Conservation (phyloP, 2,329 filamentous ascomycete genomes). For the Xylaria sp. region DNA sequence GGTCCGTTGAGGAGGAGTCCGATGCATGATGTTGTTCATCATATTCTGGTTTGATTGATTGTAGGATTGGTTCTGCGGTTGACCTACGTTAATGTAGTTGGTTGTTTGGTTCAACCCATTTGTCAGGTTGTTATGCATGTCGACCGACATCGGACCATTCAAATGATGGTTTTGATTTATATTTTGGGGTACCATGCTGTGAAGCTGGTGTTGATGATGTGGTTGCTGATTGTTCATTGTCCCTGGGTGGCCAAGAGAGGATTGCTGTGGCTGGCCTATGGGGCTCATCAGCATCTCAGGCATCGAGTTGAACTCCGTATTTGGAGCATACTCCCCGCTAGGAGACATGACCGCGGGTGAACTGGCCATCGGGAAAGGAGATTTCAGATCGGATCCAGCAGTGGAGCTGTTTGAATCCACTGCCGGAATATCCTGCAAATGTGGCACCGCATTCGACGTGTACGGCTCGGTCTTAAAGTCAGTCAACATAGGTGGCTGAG, state of each 20-base stretch:
- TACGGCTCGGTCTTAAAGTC: constrained; percentile 58
- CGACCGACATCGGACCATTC: constrained; percentile 49
- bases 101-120: constrained; percentile 47
- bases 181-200: constrained; percentile 44
- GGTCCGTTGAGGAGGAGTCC: constrained; percentile 51
- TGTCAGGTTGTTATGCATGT: constrained; percentile 46
- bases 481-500: constrained; percentile 60
- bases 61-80: constrained; percentile 47
- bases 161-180: constrained; percentile 50
- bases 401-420: constrained; percentile 53
- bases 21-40: constrained; percentile 49
- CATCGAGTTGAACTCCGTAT: constrained; percentile 60
- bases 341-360: constrained; percentile 66
- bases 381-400: constrained; percentile 56
- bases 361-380: constrained; percentile 59
- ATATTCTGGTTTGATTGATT: constrained; percentile 43
- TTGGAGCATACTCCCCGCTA: constrained; percentile 58
- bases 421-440: constrained; percentile 53
- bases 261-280: constrained; percentile 52
- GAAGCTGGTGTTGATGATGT: constrained; percentile 45
- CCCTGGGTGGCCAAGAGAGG: constrained; percentile 48
- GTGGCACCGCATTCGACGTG: constrained; percentile 51
- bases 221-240: constrained; percentile 47
- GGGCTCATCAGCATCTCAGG: constrained; percentile 65
- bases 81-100: constrained; percentile 47